phyloP scores from a whole-genome alignment of 2,329 filamentous ascomycete genomes.

The Colletotrichum destructivum region DNA sequence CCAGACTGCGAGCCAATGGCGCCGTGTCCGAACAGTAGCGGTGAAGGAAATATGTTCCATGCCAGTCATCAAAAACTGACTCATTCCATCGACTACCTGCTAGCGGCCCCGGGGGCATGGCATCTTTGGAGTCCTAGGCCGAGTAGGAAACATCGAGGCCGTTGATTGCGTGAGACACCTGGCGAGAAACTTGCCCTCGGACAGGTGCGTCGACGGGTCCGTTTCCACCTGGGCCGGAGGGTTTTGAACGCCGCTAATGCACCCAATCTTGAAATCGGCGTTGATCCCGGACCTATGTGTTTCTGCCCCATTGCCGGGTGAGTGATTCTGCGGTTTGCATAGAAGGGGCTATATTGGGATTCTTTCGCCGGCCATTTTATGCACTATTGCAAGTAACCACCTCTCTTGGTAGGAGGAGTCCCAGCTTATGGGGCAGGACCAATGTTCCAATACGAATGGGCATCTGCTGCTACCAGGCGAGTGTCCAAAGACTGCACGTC shows the following conservation, averaged over 20 bases:
- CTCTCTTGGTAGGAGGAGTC: background rate
- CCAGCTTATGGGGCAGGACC: slow-evolving; percentile 12
- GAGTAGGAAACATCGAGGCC: slow-evolving; percentile 5
- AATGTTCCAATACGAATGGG: slow-evolving; percentile 28
- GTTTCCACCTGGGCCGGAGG: slow-evolving; percentile 13
- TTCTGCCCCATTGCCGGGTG: slow-evolving; percentile 2
- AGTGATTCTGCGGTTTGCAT: slow-evolving; percentile 6
- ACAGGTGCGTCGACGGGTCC: slow-evolving; percentile 6
- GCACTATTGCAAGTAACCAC: background rate
- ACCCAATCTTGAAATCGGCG: slow-evolving; percentile 27
- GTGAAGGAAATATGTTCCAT: slow-evolving; percentile 30
- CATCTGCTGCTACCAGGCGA: slow-evolving; percentile 1
- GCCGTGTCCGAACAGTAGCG: slow-evolving; percentile 27
- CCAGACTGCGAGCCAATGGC: slow-evolving; percentile 28
- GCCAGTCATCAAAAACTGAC: slow-evolving; percentile 33
- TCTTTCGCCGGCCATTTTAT: background rate
- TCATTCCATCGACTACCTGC: slow-evolving; percentile 31
- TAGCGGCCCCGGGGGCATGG: slow-evolving; percentile 33
- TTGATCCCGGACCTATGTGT: slow-evolving; percentile 18
- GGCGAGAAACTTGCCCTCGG: slow-evolving; percentile 3
- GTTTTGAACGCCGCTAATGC: slow-evolving; percentile 31
- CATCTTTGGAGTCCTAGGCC: slow-evolving; percentile 5
- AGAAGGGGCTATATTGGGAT: background rate
- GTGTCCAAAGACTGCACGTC: slow-evolving; percentile 23
- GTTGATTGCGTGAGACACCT: background rate